Base-by-base conservation (phyloP, 1,284 basidiomycete species). In the Cerioporus squamosus region DNA sequence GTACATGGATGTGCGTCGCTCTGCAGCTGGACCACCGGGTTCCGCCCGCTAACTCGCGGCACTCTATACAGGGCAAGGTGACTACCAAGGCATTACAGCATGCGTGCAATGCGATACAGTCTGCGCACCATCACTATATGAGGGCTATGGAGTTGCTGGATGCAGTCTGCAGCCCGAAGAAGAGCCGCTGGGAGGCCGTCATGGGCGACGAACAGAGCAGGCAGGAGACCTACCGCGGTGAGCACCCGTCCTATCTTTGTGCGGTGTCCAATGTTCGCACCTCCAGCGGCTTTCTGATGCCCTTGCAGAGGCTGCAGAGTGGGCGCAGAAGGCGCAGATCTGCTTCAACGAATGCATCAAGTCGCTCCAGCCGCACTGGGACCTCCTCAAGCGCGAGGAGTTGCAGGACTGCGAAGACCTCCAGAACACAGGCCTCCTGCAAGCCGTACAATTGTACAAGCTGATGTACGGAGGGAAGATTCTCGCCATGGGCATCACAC, bases 171-270 rank as follows among this genome's bases (percentile, higher is more conserved):
- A 64, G 64, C 57, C 64, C 66, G 15, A 64, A 61, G 51, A 60
- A 65, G 51, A 61, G 56, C 55, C 56, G 44, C 29, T 65, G 60
- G 59, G 63, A 60, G 52, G 59, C 67, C n/a, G 58, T 62, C 5
- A 40, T 68, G 29, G 63, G 64, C 45, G 67, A 68, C 46, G 67
- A 68, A 60, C 67, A 68, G 57, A 68, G 67, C 51, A 56, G 64
- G 49, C 60, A 67, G 38, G 53, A 61, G 59, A 65, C 67, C 1
- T 68, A 68, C 44, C 54, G 53, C 51, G 66, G 67, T 67, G 36
- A n/a, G 64, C 48, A 20, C 29, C 5, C 10, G 33, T 10, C 33
- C 33, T 10, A 36, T 36, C 33, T 36, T 10, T 36, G 33, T 36
- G 33, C 33, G 33, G 33, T 12, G 33, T 36, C 8, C 10, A 1